A percentile compares a stretch with the other conserved stretches of the same genome.
Conservation (phyloP, 257 asterid genomes). For the Salvia splendens region DNA sequence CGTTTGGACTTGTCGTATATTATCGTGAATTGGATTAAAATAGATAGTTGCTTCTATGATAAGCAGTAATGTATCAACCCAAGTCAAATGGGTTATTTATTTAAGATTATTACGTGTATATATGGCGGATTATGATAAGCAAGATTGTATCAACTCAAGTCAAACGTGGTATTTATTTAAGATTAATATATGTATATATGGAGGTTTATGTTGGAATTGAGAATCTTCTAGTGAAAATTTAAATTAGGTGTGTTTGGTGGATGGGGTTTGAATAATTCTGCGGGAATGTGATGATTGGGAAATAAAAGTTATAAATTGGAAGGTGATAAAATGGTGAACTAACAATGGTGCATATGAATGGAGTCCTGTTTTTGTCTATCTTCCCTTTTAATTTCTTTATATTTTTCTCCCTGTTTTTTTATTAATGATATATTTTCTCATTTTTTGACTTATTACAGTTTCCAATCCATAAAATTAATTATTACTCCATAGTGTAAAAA, state of each 20-base stretch:
- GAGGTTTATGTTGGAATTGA: constrained; percentile 1
- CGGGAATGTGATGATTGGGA: constrained; percentile 18
- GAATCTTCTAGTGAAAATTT: constrained; percentile 33
- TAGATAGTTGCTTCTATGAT: constrained; percentile 36
- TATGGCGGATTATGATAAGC: constrained; percentile 29
- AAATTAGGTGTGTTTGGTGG: constrained; percentile 48
- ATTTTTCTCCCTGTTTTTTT: neutral
- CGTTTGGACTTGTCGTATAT: constrained; percentile 37
- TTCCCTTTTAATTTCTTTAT: neutral
- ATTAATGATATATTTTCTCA: no score
- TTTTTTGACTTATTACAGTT: no score
- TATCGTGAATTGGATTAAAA: constrained; percentile 49
- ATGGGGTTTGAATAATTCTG: constrained; percentile 31
- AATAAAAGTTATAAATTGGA: neutral
- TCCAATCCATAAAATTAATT: no score
- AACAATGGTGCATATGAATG: neutral
- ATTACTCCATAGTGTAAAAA: no score
- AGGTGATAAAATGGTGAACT: constrained; percentile 38
- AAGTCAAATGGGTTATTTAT: constrained; percentile 27
- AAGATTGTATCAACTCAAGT: constrained; percentile 27
- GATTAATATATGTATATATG: neutral
- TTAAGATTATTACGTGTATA: neutral
- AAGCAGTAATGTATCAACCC: constrained; percentile 30
- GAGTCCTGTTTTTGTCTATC: neutral
- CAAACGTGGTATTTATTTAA: constrained; percentile 13